Evolutionary conservation across 129 eudicot species (phyloP).

Genomic region (Saussurea involucrata): DNA sequence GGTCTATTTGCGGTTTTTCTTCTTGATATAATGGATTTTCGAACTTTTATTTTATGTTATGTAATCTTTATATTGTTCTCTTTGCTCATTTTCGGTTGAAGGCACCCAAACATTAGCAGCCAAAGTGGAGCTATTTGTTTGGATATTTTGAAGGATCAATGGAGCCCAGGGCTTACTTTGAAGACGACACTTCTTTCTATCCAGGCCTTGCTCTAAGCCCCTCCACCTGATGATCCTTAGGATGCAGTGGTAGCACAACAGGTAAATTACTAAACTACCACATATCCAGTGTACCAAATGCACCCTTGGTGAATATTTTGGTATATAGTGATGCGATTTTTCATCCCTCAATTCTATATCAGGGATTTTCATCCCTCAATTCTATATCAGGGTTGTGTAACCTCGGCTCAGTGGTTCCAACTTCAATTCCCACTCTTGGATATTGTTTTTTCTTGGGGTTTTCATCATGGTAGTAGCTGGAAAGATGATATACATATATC

Average conservation of each 20-base stretch:
- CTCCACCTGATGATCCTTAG: constrained; percentile 91
- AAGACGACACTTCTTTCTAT: constrained; percentile 87
- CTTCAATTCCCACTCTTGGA: too few species aligned
- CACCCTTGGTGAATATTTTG: too few species aligned
- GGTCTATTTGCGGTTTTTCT: neutral
- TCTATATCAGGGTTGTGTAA: too few species aligned
- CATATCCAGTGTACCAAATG: too few species aligned
- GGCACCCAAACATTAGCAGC: constrained; percentile 99
- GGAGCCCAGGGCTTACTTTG: constrained; percentile 95
- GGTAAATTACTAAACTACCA: constrained; percentile 31
- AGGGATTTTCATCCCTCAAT: too few species aligned
- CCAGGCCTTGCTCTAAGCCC: constrained; percentile 88
- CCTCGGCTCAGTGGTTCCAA: too few species aligned
- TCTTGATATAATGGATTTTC: neutral
- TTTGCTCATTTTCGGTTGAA: constrained; percentile 27
- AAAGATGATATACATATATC: neutral
- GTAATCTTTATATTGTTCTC: neutral
- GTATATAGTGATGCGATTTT: too few species aligned
- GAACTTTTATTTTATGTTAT: too few species aligned
- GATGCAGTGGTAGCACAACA: constrained; percentile 95
- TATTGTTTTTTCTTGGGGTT: too few species aligned
- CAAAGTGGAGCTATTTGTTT: constrained; percentile 96
- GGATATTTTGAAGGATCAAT: constrained; percentile 92
- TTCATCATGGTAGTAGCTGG: too few species aligned
- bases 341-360: too few species aligned